A percentile compares a stretch with the other conserved stretches of the same genome.
phyloP scores from a whole-genome alignment of 345 rosid species.

The Eucalyptus viminalis region DNA sequence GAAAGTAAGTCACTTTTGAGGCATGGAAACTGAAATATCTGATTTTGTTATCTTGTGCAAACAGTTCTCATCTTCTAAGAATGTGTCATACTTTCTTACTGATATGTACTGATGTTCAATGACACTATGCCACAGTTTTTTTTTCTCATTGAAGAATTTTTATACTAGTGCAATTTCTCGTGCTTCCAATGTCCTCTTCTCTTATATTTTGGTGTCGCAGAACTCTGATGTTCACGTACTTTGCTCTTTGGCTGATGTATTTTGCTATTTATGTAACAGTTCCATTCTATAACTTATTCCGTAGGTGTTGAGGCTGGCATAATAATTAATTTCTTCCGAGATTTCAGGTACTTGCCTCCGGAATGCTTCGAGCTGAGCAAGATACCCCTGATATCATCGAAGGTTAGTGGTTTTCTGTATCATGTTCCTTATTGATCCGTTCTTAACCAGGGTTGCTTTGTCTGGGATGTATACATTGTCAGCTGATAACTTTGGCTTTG shows the following conservation, averaged over 20 bases:
- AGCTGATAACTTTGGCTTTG: background rate
- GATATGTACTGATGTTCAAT: background rate
- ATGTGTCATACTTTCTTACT: background rate
- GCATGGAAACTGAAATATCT: background rate
- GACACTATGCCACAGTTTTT: background rate
- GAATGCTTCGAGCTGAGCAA: slow-evolving; percentile 95
- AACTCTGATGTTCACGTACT: background rate
- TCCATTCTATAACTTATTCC: background rate
- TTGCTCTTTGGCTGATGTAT: background rate
- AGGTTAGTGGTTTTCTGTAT: slow-evolving; percentile 24
- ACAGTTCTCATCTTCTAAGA: background rate
- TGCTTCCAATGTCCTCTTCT: background rate
- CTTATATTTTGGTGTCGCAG: background rate
- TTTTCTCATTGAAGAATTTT: background rate
- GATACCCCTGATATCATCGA: slow-evolving; percentile 91
- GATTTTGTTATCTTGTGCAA: background rate
- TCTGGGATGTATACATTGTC: background rate
- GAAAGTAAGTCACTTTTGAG: background rate
- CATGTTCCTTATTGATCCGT: background rate
- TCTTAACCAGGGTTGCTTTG: background rate
- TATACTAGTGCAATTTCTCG: background rate
- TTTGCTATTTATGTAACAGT: background rate
- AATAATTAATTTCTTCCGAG: background rate
- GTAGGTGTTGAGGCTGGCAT: background rate
- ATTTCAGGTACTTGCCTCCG: slow-evolving; percentile 88